phyloP scores from a whole-genome alignment of 2,329 filamentous ascomycete species.

The Cucurbitaria berberidis region DNA sequence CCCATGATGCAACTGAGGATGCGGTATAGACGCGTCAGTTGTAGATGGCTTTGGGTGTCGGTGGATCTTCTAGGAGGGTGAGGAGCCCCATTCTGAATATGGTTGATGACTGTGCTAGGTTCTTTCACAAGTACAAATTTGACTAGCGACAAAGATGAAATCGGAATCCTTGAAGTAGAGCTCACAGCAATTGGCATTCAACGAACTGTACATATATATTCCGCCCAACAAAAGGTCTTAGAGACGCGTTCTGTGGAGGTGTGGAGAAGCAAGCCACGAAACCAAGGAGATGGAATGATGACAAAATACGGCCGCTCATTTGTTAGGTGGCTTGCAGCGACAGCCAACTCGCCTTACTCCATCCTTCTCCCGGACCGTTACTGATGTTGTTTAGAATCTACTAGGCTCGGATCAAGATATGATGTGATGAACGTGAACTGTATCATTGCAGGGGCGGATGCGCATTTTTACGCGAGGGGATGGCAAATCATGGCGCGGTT shows the following conservation, averaged over 20 bases:
- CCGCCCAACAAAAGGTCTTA: slow-evolving; percentile 3
- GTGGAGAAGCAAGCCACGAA: slow-evolving; percentile 31
- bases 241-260: slow-evolving; percentile 13
- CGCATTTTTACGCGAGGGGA: slow-evolving; percentile 17
- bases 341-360: neutral
- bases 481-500: too few species aligned
- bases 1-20: slow-evolving; percentile 61
- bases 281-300: slow-evolving; percentile 19
- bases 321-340: neutral
- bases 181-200: neutral
- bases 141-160: too few species aligned
- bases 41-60: slow-evolving; percentile 64
- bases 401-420: slow-evolving; percentile 7
- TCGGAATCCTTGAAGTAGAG: too few species aligned
- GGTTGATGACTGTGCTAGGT: neutral
- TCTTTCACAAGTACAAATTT: too few species aligned
- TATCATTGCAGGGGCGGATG: slow-evolving; percentile 11
- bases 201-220: slow-evolving; percentile 15
- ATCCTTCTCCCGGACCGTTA: neutral
- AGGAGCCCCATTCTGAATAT: slow-evolving; percentile 42
- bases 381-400: neutral
- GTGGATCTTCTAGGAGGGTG: slow-evolving; percentile 50
- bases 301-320: neutral
- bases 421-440: neutral
- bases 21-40: slow-evolving; percentile 65